phyloP scores from a whole-genome alignment of 345 rosid species.

The Cardiospermum halicacabum region DNA sequence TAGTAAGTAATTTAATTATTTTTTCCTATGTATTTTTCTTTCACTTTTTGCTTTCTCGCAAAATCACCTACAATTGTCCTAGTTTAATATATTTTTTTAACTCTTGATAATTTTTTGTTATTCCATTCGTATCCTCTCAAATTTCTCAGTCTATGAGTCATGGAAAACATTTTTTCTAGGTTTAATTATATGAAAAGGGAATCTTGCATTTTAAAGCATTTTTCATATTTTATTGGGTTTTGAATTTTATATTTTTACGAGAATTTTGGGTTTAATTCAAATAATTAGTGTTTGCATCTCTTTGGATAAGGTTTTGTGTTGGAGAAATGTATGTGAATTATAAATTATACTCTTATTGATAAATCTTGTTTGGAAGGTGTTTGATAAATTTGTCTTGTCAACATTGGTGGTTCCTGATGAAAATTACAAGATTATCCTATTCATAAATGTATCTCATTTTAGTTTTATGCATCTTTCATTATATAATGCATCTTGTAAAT shows the following conservation, averaged over 20 bases:
- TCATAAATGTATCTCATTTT: conserved; percentile 8
- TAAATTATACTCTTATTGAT: conserved; percentile 5
- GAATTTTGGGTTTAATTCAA: conserved; percentile 21
- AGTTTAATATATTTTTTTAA: too few relatives aligned
- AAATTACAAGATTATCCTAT: conserved; percentile 11
- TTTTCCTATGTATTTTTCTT: too few relatives aligned
- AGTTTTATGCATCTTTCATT: background rate
- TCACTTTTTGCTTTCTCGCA: too few relatives aligned
- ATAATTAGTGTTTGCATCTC: background rate
- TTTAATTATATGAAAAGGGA: background rate
- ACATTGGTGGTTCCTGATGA: conserved; percentile 8
- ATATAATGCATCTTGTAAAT: conserved; percentile 2
- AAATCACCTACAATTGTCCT: too few relatives aligned
- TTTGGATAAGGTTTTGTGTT: background rate
- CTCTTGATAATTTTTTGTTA: background rate
- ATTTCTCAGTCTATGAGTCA: conserved; percentile 1
- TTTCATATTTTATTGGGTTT: background rate
- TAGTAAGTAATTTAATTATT: too few relatives aligned
- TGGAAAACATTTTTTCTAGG: background rate
- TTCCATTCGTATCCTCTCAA: conserved; percentile 3
- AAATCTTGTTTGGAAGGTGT: background rate
- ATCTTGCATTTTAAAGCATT: conserved; percentile 8
- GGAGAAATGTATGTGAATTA: background rate
- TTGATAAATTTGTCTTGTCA: background rate
- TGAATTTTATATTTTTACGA: background rate